Conservation (phyloP, 139 green algal genomes). For the Pleodorina starrii region DNA sequence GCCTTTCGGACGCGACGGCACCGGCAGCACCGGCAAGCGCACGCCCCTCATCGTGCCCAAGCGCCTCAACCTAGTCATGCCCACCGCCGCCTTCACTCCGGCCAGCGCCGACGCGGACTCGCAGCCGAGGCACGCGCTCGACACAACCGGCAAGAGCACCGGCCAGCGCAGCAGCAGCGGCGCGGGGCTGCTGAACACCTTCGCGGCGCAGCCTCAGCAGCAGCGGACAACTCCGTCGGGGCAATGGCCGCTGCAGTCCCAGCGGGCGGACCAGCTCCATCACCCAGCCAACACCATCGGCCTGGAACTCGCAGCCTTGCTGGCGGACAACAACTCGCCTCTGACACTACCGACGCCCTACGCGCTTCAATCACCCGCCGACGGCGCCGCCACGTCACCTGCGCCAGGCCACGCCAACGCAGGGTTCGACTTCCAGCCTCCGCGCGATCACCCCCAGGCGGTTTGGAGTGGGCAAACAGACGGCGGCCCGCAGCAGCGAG, state of each 20-base stretch:
- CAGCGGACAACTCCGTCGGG: not conserved
- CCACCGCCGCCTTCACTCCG: not conserved
- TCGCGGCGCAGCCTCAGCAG: no score
- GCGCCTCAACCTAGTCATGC: not conserved
- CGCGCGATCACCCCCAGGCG: no score
- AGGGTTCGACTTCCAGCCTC: no score
- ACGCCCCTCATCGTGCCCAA: not conserved
- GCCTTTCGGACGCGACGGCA: not conserved
- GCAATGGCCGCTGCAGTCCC: not conserved
- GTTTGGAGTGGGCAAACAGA: no score
- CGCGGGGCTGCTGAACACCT: no score
- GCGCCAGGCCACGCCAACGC: no score
- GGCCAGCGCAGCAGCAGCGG: not conserved
- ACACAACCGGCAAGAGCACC: not conserved
- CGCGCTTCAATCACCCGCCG: no score
- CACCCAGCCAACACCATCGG: no score
- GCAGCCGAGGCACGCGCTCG: not conserved
- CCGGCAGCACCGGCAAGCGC: not conserved
- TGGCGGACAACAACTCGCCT: not conserved
- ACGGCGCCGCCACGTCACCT: no score
- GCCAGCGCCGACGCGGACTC: not conserved
- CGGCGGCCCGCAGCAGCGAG: no score
- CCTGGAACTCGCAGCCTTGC: not conserved
- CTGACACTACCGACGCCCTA: not conserved
- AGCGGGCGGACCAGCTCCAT: not conserved